Evolutionary conservation across 352 stramenopile genomes (phyloP), one percentile per base, ranked within the genome.

Genomic region (Globisporangium cystogenes): DNA sequence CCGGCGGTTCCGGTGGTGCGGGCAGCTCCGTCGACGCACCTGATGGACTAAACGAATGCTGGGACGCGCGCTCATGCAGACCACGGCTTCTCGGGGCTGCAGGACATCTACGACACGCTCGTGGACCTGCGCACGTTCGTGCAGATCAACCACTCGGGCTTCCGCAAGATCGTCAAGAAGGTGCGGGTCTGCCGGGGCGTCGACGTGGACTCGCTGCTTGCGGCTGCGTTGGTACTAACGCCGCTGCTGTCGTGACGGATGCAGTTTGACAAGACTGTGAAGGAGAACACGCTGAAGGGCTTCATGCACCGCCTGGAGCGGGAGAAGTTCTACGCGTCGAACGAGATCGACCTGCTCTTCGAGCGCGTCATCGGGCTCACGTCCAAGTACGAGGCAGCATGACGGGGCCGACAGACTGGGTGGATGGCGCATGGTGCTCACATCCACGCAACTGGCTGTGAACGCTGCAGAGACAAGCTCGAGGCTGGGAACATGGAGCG

Each of bases 91-190:
- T 73, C 82, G 29, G 82, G 67, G 48, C 59, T 97, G 24, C 84
- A 95, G 53, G 84, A 96, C 29, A 86, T 94, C 48, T 97, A 96
- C 54, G 85, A 96, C 51, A 90, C 87, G 54, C 62, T 97, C 31
- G 80, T 95, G 58, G 87, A 95, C 40, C 57, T 97, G 45, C 76
- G 84, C n/a, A 90, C 71, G 37, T 97, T 93, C 56, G 87, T 96
- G 40, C 78, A 95, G 58, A 92, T 96, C 47, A 97, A 97, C 67
- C 76, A 91, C 67, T 95, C 86, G 54, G 89, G 88, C 26, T 96
- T 97, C 59, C 79, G 88, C 3, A 97, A 97, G 66, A 97, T 97
- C 46, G 87, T 97, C 40, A 97, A 97, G 65, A 97, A 94, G 77
- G 82, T 89, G 36, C 21, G 29, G 4, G n/a, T n/a, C n/a, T n/a